Evolutionary conservation across 768 basidiomycete genomes (phyloP), one percentile per base, ranked within the genome.

Genomic region (Lactarius quietus): DNA sequence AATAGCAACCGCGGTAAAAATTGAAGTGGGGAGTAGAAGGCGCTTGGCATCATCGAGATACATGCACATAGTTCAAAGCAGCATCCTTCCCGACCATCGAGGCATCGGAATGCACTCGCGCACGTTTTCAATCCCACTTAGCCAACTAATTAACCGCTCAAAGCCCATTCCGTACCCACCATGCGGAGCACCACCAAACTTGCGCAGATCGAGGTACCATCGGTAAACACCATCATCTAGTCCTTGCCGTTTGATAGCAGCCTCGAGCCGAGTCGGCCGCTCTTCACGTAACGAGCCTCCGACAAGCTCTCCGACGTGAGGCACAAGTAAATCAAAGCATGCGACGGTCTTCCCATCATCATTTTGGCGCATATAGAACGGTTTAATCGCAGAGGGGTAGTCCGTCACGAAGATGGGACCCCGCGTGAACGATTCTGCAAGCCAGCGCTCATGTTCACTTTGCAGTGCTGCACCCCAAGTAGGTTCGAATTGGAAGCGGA

Each of bases 151-250:
- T 23, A 97, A 79, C 66, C 97, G 80, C 75, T 99, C 97, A 72
- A 96, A 97, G 2, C 97, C 97, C 80, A 98, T 81, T 6, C 97
- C 97, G 76, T 94, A 98, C 18, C 97, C 97, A 18, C 92, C 95
- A 76, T 98, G 96, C 3, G 93, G 91, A 23, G 92, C 89, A 20
- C 89, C 88, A 12, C 97, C 97, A 70, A 84, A 95, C 71, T 81
- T 81, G 65, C 96, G 80, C 69, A 97, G 73, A 70, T 97, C 94
- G 58, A 87, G 66, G 76, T 99, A 99, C 91, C 90, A 92, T 52
- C 75, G 74, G 61, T 81, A 82, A 33, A 77, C 78, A 38, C 72
- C 73, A 56, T 74, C 73, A 56, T 82, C 77, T 69, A 86, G 73
- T 18, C 81, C 82, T 51, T 80, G 76, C 36, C 70, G 70, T 17